Percentiles rank a stretch among this genome's conserved stretches.
Conservation (phyloP, 179 eudicot genomes). For the Pouteria campechiana region DNA sequence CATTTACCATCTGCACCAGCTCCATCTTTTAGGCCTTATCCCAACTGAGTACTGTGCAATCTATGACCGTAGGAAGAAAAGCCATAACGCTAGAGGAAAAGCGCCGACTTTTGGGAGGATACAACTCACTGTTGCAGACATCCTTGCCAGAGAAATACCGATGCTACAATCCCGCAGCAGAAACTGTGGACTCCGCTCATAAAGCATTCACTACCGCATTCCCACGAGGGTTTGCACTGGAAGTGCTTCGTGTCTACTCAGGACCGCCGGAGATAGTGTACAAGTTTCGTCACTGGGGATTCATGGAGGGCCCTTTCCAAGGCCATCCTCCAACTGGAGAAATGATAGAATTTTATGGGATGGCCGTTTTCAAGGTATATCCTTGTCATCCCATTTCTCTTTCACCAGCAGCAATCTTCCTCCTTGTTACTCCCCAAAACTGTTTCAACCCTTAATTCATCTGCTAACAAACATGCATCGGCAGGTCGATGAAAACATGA, state of each 20-base stretch:
- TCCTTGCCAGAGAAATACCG: constrained; percentile 51
- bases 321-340: constrained; percentile 77
- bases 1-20: too few species aligned
- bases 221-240: constrained; percentile 90
- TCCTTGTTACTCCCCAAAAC: too few species aligned
- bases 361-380: constrained; percentile 52
- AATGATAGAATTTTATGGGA: constrained; percentile 60
- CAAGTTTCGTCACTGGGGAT: constrained; percentile 95
- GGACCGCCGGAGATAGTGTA: constrained; percentile 63
- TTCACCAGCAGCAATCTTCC: neutral
- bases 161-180: constrained; percentile 66
- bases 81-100: constrained; percentile 65
- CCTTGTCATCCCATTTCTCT: neutral
- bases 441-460: neutral
- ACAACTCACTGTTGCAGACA: constrained; percentile 59
- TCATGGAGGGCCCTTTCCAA: constrained; percentile 74
- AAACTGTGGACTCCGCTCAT: constrained; percentile 67
- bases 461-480: neutral
- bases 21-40: constrained; percentile 4
- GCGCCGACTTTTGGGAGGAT: constrained; percentile 45
- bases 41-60: neutral
- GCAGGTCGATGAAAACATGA: constrained; percentile 60
- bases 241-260: constrained; percentile 52
- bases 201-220: constrained; percentile 44
- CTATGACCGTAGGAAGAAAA: constrained; percentile 43